These are phyloP conservation scores for Aspergillus bridgeri DNA, from an alignment of 495 filamentous ascomycete genomes.

Conservation along the genomic window DNA sequence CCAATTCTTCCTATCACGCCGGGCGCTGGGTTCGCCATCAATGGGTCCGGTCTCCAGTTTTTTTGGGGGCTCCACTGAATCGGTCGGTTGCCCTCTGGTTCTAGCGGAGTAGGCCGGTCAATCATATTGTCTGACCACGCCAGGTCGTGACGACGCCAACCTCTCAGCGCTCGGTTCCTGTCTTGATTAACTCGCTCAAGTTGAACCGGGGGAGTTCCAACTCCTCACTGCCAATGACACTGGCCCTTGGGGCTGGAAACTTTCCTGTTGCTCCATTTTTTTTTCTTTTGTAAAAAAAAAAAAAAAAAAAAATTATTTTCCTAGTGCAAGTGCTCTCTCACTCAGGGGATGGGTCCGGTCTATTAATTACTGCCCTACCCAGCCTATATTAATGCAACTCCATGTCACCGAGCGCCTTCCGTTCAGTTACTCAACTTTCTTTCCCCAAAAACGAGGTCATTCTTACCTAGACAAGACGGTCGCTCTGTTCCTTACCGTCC, in stretches of 20 bases:
- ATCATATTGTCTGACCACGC: constrained; percentile 22
- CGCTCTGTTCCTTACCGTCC: neutral
- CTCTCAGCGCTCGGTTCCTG: neutral
- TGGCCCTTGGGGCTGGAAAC: constrained; percentile 2
- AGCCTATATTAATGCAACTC: constrained; percentile 6
- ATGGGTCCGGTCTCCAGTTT: constrained; percentile 1
- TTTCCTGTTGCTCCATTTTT: constrained; percentile 2
- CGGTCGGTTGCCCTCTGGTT: constrained; percentile 3
- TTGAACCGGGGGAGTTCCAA: neutral
- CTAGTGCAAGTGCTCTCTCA: neutral
- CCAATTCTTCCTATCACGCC: neutral
- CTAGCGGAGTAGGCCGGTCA: constrained; percentile 17
- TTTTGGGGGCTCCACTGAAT: constrained; percentile 11
- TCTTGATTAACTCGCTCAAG: neutral
- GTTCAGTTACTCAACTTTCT: constrained; percentile 1
- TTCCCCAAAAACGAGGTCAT: constrained; percentile 7
- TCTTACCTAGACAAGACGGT: neutral
- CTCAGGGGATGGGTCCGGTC: neutral
- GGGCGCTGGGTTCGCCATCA: constrained; percentile 1
- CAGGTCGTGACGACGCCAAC: constrained; percentile 7
- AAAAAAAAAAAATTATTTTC: no score
- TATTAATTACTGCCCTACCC: neutral
- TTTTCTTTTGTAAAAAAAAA: no score
- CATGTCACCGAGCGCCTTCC: neutral
- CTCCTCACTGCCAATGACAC: constrained; percentile 1